Conservation (phyloP, 1,284 basidiomycete genomes). For the Psilocybe mexicana region DNA sequence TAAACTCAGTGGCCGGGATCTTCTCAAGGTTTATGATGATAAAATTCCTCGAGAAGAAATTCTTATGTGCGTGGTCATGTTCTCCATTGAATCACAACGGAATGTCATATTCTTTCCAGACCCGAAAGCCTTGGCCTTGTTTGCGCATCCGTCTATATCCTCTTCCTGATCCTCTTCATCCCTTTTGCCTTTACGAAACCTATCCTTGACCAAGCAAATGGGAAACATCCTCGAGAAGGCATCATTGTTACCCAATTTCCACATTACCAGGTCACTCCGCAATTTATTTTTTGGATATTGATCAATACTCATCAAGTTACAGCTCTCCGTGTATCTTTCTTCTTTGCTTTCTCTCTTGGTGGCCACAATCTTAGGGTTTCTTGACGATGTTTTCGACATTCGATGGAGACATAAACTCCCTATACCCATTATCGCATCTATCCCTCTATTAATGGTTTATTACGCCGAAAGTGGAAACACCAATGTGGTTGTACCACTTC, state of each 20-base stretch:
- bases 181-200: slow-evolving; percentile 86
- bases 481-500: slow-evolving; percentile 91
- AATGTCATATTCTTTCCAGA: slow-evolving; percentile 42
- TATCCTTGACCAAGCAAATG: slow-evolving; percentile 49
- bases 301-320: background rate
- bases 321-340: slow-evolving; percentile 92
- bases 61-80: slow-evolving; percentile 4
- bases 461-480: slow-evolving; percentile 94
- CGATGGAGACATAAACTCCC: slow-evolving; percentile 98
- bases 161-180: slow-evolving; percentile 83
- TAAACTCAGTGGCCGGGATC: slow-evolving; percentile 77
- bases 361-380: slow-evolving; percentile 92
- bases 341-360: slow-evolving; percentile 89
- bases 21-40: slow-evolving; percentile 74
- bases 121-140: slow-evolving; percentile 94
- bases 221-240: slow-evolving; percentile 51
- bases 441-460: slow-evolving; percentile 95
- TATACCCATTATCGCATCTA: slow-evolving; percentile 93
- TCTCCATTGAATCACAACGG: background rate
- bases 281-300: background rate
- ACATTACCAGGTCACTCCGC: slow-evolving; percentile 82
- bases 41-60: slow-evolving; percentile 62
- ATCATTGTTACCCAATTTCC: slow-evolving; percentile 75
- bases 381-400: slow-evolving; percentile 98
- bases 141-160: slow-evolving; percentile 87